A percentile compares a stretch with the other conserved stretches of the same genome.
Conservation (phyloP, 202 grass and related monocot species). For the Alloteropsis angusta region DNA sequence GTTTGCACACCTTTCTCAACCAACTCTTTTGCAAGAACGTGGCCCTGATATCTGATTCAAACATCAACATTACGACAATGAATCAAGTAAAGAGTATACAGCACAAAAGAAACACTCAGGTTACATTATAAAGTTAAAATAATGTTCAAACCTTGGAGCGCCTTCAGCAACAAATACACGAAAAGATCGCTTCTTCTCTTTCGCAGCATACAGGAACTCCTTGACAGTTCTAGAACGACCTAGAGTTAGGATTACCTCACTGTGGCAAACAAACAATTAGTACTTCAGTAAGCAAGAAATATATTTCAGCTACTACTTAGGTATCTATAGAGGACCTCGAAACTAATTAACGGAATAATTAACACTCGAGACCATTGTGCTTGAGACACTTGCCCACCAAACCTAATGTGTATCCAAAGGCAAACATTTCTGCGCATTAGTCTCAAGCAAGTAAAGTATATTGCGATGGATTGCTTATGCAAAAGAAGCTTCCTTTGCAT, state of each 20-base stretch:
- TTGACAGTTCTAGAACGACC: slow-evolving; percentile 92
- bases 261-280: slow-evolving; percentile 29
- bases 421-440: not conserved
- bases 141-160: slow-evolving; percentile 62
- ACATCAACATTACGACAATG: slow-evolving; percentile 1
- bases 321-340: not conserved
- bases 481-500: not conserved
- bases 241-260: slow-evolving; percentile 96
- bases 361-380: not conserved
- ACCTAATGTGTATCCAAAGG: not conserved
- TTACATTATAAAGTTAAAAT: not conserved
- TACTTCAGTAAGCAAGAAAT: not conserved
- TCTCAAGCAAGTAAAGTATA: not conserved
- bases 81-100: not conserved
- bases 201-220: slow-evolving; percentile 87
- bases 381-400: not conserved
- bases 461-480: not conserved
- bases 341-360: not conserved
- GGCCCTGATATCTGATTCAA: slow-evolving; percentile 72
- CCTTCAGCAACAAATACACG: slow-evolving; percentile 94
- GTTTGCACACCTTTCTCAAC: slow-evolving; percentile 80
- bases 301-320: not conserved
- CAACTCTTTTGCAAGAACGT: slow-evolving; percentile 92
- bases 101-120: not conserved
- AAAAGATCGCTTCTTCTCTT: slow-evolving; percentile 89